Conservation (phyloP, 2,329 filamentous ascomycete species). For the Scytalidium lignicola region DNA sequence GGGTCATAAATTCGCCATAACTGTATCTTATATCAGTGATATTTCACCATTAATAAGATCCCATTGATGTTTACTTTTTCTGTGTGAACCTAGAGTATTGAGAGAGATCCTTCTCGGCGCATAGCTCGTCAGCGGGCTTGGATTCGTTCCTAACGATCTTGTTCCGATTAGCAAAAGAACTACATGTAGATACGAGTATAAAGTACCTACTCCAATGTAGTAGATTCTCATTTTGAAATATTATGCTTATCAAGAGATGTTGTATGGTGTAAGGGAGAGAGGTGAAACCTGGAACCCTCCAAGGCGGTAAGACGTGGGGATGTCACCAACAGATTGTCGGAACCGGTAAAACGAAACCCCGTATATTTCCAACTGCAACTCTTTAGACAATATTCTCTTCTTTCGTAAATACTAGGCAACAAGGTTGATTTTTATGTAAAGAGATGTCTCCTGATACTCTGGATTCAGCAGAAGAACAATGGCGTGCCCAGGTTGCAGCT, state of each 20-base stretch:
- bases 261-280: neutral
- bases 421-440: neutral
- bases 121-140: constrained; percentile 72
- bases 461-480: constrained; percentile 51
- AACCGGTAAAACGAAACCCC: constrained; percentile 10
- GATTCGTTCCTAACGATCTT: constrained; percentile 78
- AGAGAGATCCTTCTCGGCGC: constrained; percentile 70
- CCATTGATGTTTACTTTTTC: constrained; percentile 47
- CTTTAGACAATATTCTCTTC: too few relatives aligned
- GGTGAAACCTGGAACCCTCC: neutral
- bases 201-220: neutral
- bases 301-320: constrained; percentile 2
- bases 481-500: constrained; percentile 77
- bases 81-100: constrained; percentile 77
- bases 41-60: neutral
- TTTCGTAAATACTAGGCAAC: too few relatives aligned
- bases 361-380: too few relatives aligned
- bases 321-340: constrained; percentile 10
- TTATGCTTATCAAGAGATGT: neutral
- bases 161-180: neutral
- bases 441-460: constrained; percentile 15
- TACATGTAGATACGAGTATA: neutral
- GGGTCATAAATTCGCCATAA: constrained; percentile 66
- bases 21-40: constrained; percentile 18
- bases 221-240: neutral